phyloP scores from a whole-genome alignment of 352 stramenopile species.

The Phytophthora constricta region DNA sequence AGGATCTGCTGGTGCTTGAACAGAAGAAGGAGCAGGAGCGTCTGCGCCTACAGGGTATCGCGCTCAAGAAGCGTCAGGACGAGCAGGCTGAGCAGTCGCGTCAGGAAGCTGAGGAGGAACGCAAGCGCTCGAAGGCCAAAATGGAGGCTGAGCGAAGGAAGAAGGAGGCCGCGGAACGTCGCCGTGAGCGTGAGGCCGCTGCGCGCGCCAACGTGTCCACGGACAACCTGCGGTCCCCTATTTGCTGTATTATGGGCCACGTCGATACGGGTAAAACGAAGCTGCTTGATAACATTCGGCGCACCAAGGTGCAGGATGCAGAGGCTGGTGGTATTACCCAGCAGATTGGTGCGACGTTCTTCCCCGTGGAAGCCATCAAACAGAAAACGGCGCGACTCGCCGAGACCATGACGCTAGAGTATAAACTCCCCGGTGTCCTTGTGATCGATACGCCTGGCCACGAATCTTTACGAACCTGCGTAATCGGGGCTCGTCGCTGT shows the following conservation, averaged over 20 bases:
- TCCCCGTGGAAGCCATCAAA: conserved; percentile 92
- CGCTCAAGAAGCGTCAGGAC: conserved; percentile 95
- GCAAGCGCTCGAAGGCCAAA: conserved; percentile 84
- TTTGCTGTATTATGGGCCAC: conserved; percentile 99
- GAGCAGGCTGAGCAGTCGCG: conserved; percentile 80
- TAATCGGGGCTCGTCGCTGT: conserved; percentile 96
- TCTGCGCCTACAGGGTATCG: conserved; percentile 91
- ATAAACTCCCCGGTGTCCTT: conserved; percentile 92
- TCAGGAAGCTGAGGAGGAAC: conserved; percentile 65
- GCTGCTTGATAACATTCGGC: conserved; percentile 99
- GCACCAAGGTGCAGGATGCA: conserved; percentile 97
- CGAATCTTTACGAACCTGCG: conserved; percentile 99
- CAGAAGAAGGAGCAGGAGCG: conserved; percentile 95
- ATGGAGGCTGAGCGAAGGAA: conserved; percentile 87
- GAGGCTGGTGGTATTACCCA: conserved; percentile 98
- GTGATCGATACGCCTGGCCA: conserved; percentile 99
- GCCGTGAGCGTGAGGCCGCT: conserved; percentile 70
- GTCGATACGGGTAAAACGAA: conserved; percentile 99
- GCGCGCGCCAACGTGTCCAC: conserved; percentile 88
- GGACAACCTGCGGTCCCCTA: conserved; percentile 97
- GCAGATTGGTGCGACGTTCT: conserved; percentile 97
- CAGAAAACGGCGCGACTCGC: conserved; percentile 85
- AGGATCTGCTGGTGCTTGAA: conserved; percentile 95
- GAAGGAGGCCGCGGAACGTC: conserved; percentile 73
- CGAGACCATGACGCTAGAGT: conserved; percentile 85